Evolutionary conservation across 2,329 filamentous ascomycete species (phyloP).

Genomic region (Stachybotrys elegans): DNA sequence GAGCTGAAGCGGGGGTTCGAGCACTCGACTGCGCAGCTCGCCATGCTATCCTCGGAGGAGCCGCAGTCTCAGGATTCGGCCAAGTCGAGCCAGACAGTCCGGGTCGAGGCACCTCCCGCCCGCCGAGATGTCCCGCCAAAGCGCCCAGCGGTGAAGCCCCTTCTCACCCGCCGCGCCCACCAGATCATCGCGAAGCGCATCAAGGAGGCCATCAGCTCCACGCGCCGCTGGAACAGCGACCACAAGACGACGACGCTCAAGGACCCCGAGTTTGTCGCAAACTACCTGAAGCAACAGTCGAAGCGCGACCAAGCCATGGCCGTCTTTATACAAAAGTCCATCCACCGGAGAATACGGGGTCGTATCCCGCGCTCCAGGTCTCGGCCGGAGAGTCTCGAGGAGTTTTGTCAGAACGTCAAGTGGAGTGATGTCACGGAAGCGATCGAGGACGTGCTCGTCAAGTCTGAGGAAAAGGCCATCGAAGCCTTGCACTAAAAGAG

Average conservation of each 20-base stretch:
- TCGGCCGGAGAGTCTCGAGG: constrained; percentile 22
- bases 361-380: constrained; percentile 4
- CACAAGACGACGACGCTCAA: constrained; percentile 25
- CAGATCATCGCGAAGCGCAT: constrained; percentile 19
- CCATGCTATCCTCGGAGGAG: too few relatives aligned
- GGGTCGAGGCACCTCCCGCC: too few relatives aligned
- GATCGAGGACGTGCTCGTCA: constrained; percentile 24
- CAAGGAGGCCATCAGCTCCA: constrained; percentile 28
- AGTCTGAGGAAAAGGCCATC: constrained; percentile 13
- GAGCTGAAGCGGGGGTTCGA: too few relatives aligned
- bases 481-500: constrained; percentile 16
- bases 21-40: too few relatives aligned
- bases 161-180: not conserved
- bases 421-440: constrained; percentile 30
- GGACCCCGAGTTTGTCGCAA: constrained; percentile 24
- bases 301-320: constrained; percentile 28
- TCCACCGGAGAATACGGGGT: constrained; percentile 19
- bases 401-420: constrained; percentile 23
- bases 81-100: too few relatives aligned
- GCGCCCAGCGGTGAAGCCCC: not conserved
- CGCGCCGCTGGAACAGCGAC: constrained; percentile 32
- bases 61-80: too few relatives aligned
- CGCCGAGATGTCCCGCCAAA: too few relatives aligned
- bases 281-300: constrained; percentile 30
- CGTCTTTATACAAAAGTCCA: constrained; percentile 24